phyloP scores from a whole-genome alignment of 139 green algal species.

The Nannochloris sp. region DNA sequence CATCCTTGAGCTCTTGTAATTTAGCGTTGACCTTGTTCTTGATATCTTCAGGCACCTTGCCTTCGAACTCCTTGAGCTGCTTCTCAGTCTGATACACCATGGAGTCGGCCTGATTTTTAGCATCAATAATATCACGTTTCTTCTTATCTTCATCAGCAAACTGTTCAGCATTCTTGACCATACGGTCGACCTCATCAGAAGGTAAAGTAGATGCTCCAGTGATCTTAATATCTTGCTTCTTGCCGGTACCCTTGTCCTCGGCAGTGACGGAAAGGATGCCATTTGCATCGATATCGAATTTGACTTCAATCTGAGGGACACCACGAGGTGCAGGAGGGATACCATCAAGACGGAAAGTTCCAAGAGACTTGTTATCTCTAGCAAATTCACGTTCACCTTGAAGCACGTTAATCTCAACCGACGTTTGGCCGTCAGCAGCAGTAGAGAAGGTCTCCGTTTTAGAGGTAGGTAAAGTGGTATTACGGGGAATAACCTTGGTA shows the following conservation, averaged over 20 bases:
- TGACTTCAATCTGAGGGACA: constrained; percentile 94
- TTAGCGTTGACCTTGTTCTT: constrained; percentile 87
- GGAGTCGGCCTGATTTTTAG: constrained; percentile 89
- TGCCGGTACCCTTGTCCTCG: constrained; percentile 91
- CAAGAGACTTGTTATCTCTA: constrained; percentile 94
- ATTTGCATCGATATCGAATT: constrained; percentile 99
- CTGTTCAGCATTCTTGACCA: constrained; percentile 94
- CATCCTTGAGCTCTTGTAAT: constrained; percentile 66
- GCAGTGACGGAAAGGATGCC: constrained; percentile 92
- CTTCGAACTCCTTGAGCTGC: constrained; percentile 95
- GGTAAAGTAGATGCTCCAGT: constrained; percentile 76
- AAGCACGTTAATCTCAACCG: constrained; percentile 97
- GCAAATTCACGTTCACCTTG: constrained; percentile 83
- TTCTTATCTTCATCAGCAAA: constrained; percentile 90
- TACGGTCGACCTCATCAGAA: constrained; percentile 85
- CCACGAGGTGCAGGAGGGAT: constrained; percentile 93
- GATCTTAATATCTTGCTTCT: constrained; percentile 98
- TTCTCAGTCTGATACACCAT: constrained; percentile 95
- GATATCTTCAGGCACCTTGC: constrained; percentile 80
- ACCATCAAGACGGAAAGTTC: constrained; percentile 88
- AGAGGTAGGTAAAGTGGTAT: constrained; percentile 95
- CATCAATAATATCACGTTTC: constrained; percentile 86
- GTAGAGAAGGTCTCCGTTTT: constrained; percentile 97
- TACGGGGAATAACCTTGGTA: constrained; percentile 94
- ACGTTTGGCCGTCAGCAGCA: constrained; percentile 89